Base-by-base conservation (phyloP, 768 basidiomycete species). In the Podaxis sp. region DNA sequence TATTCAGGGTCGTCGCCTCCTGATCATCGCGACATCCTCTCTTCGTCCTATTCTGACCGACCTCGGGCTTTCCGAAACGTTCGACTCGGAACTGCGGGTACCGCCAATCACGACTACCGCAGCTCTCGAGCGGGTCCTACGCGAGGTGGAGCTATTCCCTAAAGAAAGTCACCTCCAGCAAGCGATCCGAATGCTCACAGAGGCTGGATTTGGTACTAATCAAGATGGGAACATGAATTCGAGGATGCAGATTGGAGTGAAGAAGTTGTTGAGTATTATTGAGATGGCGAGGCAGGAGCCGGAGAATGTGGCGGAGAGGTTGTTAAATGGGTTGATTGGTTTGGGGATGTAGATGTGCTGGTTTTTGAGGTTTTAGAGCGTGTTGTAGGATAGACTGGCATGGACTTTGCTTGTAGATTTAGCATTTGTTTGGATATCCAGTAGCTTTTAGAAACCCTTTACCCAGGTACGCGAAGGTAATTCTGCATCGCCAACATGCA, bases 271-370 rank as follows among this genome's bases (percentile, higher is more conserved):
- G 71, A 93, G 88, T 64, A 82, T 91, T 60, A 82, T 96, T 20
- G 97, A 99, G 82, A 98, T 97, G 96, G 93, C 96, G 53, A 83
- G 96, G 70, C 97, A 99, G 77, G 96, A 97, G 70, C 93, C 93
- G 1, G 88, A 92, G 55, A 88, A 87, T 65, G 90, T 87, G 15
- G 91, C 85, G 30, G 86, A 89, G 69, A 81, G 92, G 63, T 74
- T 95, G 63, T 82, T 82, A 60, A 81, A 79, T 52, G 86, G 85
- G 40, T 72, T 93, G 59, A 81, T 91, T 78, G 86, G 82, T 10
- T 70, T 89, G 60, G 74, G 76, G 56, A 77, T 74, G 71, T 75
- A 64, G 65, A 22, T 37, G 7, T 12, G 7, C 37, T 54, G 28
- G 37, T 11, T 28, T 37, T 38, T 5, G 30, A 36, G 58, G 24